Evolutionary conservation across 1,139 yeast species (phyloP), one percentile per base, ranked within the genome.

Genomic region (Hyphopichia burtonii): DNA sequence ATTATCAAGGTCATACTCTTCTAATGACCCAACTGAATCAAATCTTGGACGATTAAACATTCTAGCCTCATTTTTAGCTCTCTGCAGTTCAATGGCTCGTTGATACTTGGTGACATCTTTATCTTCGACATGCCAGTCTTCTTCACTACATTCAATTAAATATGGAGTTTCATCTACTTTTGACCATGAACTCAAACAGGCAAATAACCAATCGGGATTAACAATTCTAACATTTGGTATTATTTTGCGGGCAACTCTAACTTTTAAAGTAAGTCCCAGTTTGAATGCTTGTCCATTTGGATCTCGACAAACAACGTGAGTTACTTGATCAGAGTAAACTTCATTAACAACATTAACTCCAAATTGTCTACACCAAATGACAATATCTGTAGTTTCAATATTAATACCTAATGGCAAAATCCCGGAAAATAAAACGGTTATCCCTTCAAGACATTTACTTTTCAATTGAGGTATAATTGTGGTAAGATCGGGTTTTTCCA

Each of bases 191-290:
- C 90, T 82, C 49, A 93, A 72, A 59, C 96, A 87, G 19, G 86
- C 83, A 66, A 90, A 90, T 3, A 93, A 65, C 99, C 99, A 93
- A 56, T 86, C 94, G 1, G 96, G 90, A 54, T 83, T 85, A n/a
- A 93, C 96, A 27, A 93, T 78, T 54, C 86, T 83, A 31, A 84
- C 85, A 11, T 83, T 72, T 2, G 86, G 85, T 39, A 82, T 65
- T 37, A 81, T 65, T n/a, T 78, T 68, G 54, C 76, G 80, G 0
- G 90, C 91, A 15, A 83, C 69, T 40, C 93, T 76, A 3, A 93
- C 96, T 61, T 93, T 93, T 54, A 80, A 78, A 1, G 78, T 73
- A n/a, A 71, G 68, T 2, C 78, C 78, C 16, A 55, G 40, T 33
- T 51, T 52, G 25, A 50, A 47, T 2, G 54, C 44, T 18, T 51